These are phyloP conservation scores for Magnolia officinalis DNA, from an alignment of 164 flowering plant genomes.

Conservation along the genomic window DNA sequence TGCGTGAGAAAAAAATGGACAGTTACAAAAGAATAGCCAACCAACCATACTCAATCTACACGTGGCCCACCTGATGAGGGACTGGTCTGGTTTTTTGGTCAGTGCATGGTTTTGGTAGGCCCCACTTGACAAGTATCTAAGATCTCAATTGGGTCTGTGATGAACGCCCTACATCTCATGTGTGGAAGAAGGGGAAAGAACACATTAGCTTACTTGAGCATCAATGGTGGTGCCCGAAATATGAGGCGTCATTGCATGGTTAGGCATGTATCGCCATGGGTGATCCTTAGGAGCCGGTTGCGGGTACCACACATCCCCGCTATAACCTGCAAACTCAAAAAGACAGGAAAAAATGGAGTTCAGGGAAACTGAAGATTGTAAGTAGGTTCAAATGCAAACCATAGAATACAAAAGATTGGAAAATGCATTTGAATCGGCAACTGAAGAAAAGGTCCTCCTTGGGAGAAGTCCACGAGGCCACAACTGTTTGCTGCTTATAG, in stretches of 20 bases:
- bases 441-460: neutral
- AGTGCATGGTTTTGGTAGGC: no score
- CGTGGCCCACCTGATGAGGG: neutral
- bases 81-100: neutral
- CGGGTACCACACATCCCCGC: slow-evolving; percentile 99
- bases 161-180: neutral
- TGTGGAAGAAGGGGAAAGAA: neutral
- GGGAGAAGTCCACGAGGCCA: neutral
- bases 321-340: slow-evolving; percentile 49
- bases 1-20: neutral
- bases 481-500: neutral
- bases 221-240: slow-evolving; percentile 98
- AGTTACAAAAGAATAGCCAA: neutral
- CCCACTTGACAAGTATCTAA: no score
- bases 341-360: neutral
- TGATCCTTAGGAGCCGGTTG: slow-evolving; percentile 99
- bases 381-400: neutral
- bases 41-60: neutral
- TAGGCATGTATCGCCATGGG: slow-evolving; percentile 98
- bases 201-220: slow-evolving; percentile 59
- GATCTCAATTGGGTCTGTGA: no score
- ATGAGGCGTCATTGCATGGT: slow-evolving; percentile 99
- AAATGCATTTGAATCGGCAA: neutral
- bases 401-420: neutral
- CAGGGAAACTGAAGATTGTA: neutral